These are phyloP conservation scores for Calocybe indica DNA, from an alignment of 768 basidiomycete species.

Conservation along the genomic window DNA sequence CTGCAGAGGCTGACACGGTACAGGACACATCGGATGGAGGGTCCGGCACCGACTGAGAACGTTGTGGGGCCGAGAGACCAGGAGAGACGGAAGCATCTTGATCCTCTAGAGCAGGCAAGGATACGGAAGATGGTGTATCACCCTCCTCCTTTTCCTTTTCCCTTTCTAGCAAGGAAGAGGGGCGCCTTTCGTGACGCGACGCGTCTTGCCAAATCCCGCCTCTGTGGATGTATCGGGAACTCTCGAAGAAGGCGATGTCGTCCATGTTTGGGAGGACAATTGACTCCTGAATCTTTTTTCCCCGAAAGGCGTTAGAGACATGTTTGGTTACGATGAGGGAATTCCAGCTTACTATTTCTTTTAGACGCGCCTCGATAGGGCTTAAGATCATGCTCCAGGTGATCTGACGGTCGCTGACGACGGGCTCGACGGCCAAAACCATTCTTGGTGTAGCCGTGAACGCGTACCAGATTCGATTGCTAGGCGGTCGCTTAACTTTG, in stretches of 20 bases:
- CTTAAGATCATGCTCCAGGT: constrained; percentile 90
- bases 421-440: constrained; percentile 85
- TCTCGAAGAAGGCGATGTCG: constrained; percentile 95
- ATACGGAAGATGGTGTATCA: constrained; percentile 26
- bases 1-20: constrained; percentile 7
- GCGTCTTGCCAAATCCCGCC: constrained; percentile 92
- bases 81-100: constrained; percentile 12
- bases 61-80: constrained; percentile 3
- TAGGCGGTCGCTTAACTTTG: constrained; percentile 91
- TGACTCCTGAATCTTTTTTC: constrained; percentile 77
- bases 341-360: constrained; percentile 68
- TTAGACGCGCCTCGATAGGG: constrained; percentile 83
- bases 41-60: constrained; percentile 16
- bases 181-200: constrained; percentile 32
- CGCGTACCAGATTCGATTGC: constrained; percentile 92
- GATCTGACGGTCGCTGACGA: constrained; percentile 91
- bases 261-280: constrained; percentile 98
- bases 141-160: constrained; percentile 6
- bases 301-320: constrained; percentile 2
- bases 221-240: constrained; percentile 50
- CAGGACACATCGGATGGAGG: constrained; percentile 3
- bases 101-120: constrained; percentile 24
- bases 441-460: constrained; percentile 89
- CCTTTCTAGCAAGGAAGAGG: too few species aligned
- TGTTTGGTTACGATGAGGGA: neutral